Base-by-base conservation (phyloP, 106 monocot genomes). In the Dioscorea alata region DNA sequence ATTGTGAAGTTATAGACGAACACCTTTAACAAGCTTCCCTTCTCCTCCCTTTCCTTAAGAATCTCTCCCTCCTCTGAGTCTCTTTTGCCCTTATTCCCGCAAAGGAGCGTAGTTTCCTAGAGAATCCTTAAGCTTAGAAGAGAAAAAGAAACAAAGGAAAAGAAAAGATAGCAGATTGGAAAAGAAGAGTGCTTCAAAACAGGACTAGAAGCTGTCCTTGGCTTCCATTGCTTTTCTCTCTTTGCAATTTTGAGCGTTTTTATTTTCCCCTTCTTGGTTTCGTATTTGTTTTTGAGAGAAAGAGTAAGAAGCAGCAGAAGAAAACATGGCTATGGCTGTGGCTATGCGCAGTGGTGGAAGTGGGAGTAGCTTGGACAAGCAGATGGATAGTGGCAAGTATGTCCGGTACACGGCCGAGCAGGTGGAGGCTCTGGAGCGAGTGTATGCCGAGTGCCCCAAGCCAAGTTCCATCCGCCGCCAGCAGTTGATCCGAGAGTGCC, bases 331-430 rank as follows among this genome's bases (percentile, higher is more conserved):
- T 17, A 74, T 59, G 23, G 75, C 76, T 16, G 80, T 77, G 53
- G 83, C 79, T 18, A 23, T 73, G 35, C 65, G 78, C 48, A 81
- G 65, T 61, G 72, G 67, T 23, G 74, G 58, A 17, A 68, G 78
- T 57, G 76, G 78, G 12, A 62, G 67, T 14, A 23, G 59, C 59
- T 19, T 76, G n/a, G 83, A 83, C 25, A 83, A 86, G 70, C 69
- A 77, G 18, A 75, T 87, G 73, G 91, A 88, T 60, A 0, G 63
- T 7, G 88, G 95, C 56, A 95, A 95, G 81, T 95, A 95, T 59
- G 86, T 91, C 18, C 73, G 95, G 35, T 95, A 95, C 75, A 95
- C 95, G 23, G 56, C 95, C 8, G 95, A 95, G 79, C 95, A 95
- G 76, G 83, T 95, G 70, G 95, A 95, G 86, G 91, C 88, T 21